Base-by-base conservation (phyloP, 371 early-diverging fungal species). In the Paraphysoderma sedebokerense region DNA sequence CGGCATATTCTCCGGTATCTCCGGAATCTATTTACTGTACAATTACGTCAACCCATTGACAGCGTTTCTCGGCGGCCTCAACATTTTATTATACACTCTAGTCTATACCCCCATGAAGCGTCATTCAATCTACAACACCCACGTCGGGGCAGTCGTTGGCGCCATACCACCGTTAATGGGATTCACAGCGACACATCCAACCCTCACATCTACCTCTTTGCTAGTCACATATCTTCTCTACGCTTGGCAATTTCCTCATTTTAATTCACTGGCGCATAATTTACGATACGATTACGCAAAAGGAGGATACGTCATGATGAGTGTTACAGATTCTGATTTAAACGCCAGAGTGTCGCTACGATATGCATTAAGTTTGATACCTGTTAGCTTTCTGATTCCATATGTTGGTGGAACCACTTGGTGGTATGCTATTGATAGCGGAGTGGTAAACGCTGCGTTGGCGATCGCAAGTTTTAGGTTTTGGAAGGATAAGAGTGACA, bases 201-300 rank as follows among this genome's bases (percentile, higher is more conserved):
- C 63, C 2, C 50, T 95, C 19, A 6, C 12, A 1, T 4, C 13
- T 5, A 5, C 13, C 1, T 17, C 23, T 22, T 90, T 82, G 34
- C 66, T 74, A 3, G 89, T 83, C 38, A 84, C 85, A 1, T 82
- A 77, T 76, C 53, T 88, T 0, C 62, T 97, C 35, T 96, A 81
- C 58, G 85, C 87, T 0, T 96, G 98, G 96, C 96, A 96, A 62
- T 97, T 96, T 61, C 98, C 98, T 19, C 98, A 97, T 55, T 97
- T 97, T 58, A 95, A 95, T 62, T 68, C 93, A 2, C 59, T 97
- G 27, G 72, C 83, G 17, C 91, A 88, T 83, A 88, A 85, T 49
- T 62, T 97, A 41, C 66, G 95, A 9, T 77, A 80, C 1, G 93
- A 97, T 57, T 97, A 97, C 63, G 77, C 87, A 13, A 90, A 89